Evolutionary conservation across 192 early-diverging fungal species (phyloP).

Genomic region (Coemansia sp.): DNA sequence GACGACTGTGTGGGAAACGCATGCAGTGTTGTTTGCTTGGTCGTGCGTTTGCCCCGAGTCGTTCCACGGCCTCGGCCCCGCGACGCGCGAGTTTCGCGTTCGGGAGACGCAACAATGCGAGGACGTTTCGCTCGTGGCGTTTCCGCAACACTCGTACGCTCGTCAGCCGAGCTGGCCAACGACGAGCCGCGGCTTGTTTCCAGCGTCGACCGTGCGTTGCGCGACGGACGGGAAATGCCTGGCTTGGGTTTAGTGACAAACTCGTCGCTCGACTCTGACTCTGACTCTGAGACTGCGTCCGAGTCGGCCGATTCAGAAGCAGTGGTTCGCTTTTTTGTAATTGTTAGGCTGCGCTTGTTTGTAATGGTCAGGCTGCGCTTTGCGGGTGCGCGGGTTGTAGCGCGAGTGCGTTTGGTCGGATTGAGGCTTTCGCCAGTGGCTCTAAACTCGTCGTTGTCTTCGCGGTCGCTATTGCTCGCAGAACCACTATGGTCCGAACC

Average conservation of each 20-base stretch:
- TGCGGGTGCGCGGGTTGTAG: not conserved
- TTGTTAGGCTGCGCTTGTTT: not conserved
- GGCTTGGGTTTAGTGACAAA: not conserved
- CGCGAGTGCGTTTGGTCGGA: not conserved
- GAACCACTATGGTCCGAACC: not conserved
- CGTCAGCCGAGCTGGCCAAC: slow-evolving; percentile 1
- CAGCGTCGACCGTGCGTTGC: slow-evolving; percentile 34
- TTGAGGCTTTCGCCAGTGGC: slow-evolving; percentile 4
- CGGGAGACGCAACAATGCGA: slow-evolving; percentile 1
- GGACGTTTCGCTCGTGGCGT: not conserved
- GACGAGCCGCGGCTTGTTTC: not conserved
- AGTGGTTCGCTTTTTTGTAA: not conserved
- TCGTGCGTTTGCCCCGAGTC: not conserved
- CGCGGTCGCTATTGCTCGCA: not conserved
- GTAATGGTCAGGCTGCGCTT: slow-evolving; percentile 4
- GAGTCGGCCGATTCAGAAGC: not conserved
- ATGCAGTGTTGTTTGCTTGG: not conserved
- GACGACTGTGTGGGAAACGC: slow-evolving; percentile 1
- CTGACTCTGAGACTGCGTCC: not conserved
- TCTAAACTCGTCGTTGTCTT: slow-evolving; percentile 8
- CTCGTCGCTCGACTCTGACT: not conserved
- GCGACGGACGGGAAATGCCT: slow-evolving; percentile 32
- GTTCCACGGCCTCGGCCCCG: slow-evolving; percentile 13
- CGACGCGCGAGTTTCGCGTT: slow-evolving; percentile 4
- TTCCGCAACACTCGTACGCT: not conserved